Evolutionary conservation across 257 asterid species (phyloP), one percentile per base, ranked within the genome.

Genomic region (Gynochthodes officinalis): DNA sequence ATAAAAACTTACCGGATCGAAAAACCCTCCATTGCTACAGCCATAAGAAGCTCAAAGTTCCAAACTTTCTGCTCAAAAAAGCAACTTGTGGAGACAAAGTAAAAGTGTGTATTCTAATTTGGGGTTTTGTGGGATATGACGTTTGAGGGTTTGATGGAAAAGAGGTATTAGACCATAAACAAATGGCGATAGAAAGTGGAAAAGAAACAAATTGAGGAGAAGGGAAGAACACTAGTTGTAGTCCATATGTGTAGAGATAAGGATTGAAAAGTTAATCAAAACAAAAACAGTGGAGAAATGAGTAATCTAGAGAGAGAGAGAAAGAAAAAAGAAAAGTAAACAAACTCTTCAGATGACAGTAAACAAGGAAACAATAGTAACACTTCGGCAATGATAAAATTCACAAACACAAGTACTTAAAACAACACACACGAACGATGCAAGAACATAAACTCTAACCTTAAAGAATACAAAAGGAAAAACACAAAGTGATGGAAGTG

Each of bases 1-100:
- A 66, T 23, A 50, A 40, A 44, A 69, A 84, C 88, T 80, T 54
- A 80, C 84, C 84, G 76, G 79, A 89, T 85, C 39, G 89, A 87
- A 70, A 86, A 89, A 39, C 91, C 88, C 80, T 80, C 81, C 72
- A 78, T 75, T 25, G 80, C 77, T 70, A 67, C 71, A 53, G 46
- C 73, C 90, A 74, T 76, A 37, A 43, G 65, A 63, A 53, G 64
- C 79, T 60, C 75, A 62, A 48, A 60, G 71, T 12, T 59, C 28
- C 73, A 64, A 64, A n/a, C 69, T 64, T 39, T 64, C 27, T 18
- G 68, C 33, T 25, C 27, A 42, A 12, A 37, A 15, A 73, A 62
- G 53, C 7, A 58, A 19, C n/a, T 40, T 33, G 50, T 2, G 37
- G 48, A 50, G 4, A 15, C 8, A 3, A 44, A 25, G 23, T 18